Percentiles rank a stretch among this genome's conserved stretches.
Conservation (phyloP, 495 filamentous ascomycete genomes). For the Penicilliopsis zonata region DNA sequence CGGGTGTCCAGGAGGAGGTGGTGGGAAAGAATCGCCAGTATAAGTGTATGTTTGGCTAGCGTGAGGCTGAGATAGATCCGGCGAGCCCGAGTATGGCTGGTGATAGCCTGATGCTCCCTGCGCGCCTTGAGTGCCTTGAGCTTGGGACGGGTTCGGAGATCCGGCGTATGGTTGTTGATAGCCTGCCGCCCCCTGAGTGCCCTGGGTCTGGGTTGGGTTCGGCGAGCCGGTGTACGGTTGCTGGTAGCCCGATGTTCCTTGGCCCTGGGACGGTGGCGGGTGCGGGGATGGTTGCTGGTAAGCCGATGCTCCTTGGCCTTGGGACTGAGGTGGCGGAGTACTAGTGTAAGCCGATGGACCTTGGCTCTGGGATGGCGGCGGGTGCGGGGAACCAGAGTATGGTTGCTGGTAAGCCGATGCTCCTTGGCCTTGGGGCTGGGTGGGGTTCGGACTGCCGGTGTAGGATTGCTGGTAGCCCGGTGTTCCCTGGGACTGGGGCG, state of each 20-base stretch:
- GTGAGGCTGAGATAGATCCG: slow-evolving; percentile 3
- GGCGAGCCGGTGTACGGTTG: slow-evolving; percentile 3
- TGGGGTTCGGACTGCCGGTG: slow-evolving; percentile 3
- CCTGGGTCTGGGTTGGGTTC: too few relatives aligned
- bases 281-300: neutral
- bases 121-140: slow-evolving; percentile 3
- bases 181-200: too few relatives aligned
- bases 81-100: too few relatives aligned
- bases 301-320: neutral
- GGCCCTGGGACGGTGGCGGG: too few relatives aligned
- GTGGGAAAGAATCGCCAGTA: slow-evolving; percentile 30
- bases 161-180: too few relatives aligned
- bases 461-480: too few relatives aligned
- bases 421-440: neutral
- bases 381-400: too few relatives aligned
- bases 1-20: slow-evolving; percentile 26
- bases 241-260: too few relatives aligned
- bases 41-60: slow-evolving; percentile 20
- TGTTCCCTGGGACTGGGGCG: too few relatives aligned
- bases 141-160: neutral
- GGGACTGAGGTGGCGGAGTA: slow-evolving; percentile 1
- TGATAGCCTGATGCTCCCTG: slow-evolving; percentile 9
- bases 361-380: too few relatives aligned
- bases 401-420: neutral
- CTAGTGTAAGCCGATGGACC: too few relatives aligned